These are phyloP conservation scores for Solidago caesia DNA, from an alignment of 129 eudicot genomes.

Conservation along the genomic window DNA sequence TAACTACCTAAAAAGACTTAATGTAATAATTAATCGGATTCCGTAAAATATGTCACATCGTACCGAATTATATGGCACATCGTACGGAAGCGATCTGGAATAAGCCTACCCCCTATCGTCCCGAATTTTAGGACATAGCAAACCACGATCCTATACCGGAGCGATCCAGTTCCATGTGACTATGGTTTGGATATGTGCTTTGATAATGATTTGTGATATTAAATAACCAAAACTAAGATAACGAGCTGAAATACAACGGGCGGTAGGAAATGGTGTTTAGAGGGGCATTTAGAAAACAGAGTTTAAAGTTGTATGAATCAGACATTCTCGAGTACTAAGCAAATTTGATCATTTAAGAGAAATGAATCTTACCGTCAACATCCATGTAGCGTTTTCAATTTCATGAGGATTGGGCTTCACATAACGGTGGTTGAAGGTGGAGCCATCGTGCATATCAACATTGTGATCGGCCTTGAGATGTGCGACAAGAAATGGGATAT, in stretches of 20 bases:
- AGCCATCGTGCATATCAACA: slow-evolving; percentile 70
- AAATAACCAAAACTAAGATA: neutral
- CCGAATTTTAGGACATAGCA: too few relatives aligned
- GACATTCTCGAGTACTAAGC: neutral
- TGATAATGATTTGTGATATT: neutral
- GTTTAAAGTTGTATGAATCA: neutral
- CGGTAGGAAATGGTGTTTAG: neutral
- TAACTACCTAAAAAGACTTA: too few relatives aligned
- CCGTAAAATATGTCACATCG: too few relatives aligned
- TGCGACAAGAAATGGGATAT: slow-evolving; percentile 57
- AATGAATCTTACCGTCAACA: slow-evolving; percentile 52
- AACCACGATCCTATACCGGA: too few relatives aligned
- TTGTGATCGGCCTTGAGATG: slow-evolving; percentile 59
- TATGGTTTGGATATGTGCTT: neutral
- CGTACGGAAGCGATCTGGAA: too few relatives aligned
- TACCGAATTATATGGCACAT: too few relatives aligned
- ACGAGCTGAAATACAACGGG: neutral
- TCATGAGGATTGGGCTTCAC: slow-evolving; percentile 65
- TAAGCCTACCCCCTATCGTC: too few relatives aligned
- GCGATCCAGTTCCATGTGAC: too few relatives aligned
- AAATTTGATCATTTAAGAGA: slow-evolving; percentile 8
- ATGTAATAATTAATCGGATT: too few relatives aligned
- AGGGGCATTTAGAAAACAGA: neutral
- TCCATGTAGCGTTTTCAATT: slow-evolving; percentile 74
- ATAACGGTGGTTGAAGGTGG: slow-evolving; percentile 65